Percentiles rank a stretch among this genome's conserved stretches.
These are phyloP conservation scores for Dictyostelium discoideum DNA, from an alignment of 78 protist genomes.

Conservation along the genomic window DNA sequence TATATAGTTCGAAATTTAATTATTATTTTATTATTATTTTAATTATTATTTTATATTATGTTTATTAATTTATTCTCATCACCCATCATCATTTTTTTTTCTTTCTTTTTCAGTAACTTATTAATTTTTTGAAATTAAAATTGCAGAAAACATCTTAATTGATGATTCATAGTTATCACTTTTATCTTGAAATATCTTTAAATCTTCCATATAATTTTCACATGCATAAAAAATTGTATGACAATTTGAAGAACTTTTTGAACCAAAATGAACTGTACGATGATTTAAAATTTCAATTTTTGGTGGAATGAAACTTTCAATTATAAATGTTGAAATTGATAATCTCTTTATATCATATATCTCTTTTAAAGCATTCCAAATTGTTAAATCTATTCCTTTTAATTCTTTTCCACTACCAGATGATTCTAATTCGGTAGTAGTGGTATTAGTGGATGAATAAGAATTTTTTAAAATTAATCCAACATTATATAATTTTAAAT, in stretches of 20 bases:
- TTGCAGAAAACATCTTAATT: not conserved
- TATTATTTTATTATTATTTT: no score
- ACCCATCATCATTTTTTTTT: no score
- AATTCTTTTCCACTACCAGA: not conserved
- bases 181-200: not conserved
- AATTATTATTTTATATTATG: no score
- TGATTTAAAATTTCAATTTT: not conserved
- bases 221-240: not conserved
- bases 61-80: no score
- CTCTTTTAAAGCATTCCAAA: not conserved
- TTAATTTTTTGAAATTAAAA: not conserved
- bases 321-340: conserved; percentile 9
- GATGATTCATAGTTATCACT: not conserved
- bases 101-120: not conserved
- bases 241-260: not conserved
- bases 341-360: not conserved
- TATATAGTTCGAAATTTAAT: no score
- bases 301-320: not conserved
- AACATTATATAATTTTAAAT: not conserved
- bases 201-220: not conserved
- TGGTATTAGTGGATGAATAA: not conserved
- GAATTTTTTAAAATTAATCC: not conserved
- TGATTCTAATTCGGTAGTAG: not conserved
- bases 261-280: not conserved
- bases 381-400: not conserved